A percentile compares a stretch with the other conserved stretches of the same genome.
phyloP scores from a whole-genome alignment of 1,139 yeast species.

The Suhomyces kunorum region DNA sequence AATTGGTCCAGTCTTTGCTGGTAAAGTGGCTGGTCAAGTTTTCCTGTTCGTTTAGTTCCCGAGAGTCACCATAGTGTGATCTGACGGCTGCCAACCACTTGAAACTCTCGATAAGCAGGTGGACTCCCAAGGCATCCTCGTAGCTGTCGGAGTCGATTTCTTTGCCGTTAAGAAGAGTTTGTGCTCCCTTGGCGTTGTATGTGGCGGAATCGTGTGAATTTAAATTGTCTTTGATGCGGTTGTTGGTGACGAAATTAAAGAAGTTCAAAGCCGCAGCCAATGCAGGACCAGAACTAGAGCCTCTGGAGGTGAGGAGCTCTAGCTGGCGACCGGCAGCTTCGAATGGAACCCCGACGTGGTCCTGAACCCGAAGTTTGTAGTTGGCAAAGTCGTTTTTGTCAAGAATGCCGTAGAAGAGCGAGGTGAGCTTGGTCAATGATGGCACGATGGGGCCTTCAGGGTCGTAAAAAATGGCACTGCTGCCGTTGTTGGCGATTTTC shows the following conservation, averaged over 20 bases:
- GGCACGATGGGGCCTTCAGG: conserved; percentile 74
- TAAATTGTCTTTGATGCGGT: neutral
- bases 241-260: conserved; percentile 23
- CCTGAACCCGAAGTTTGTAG: conserved; percentile 57
- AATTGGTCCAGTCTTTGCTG: conserved; percentile 54
- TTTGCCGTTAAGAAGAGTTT: neutral
- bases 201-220: too few relatives aligned
- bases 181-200: too few relatives aligned
- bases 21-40: conserved; percentile 34
- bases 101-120: conserved; percentile 79
- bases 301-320: conserved; percentile 67
- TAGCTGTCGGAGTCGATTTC: conserved; percentile 1
- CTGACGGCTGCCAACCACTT: conserved; percentile 91
- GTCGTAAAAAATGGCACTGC: conserved; percentile 77
- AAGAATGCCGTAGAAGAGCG: conserved; percentile 61
- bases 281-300: conserved; percentile 85
- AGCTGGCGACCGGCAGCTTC: conserved; percentile 40
- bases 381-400: conserved; percentile 60
- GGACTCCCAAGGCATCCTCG: conserved; percentile 53
- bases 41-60: conserved; percentile 16
- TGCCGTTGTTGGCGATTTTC: conserved; percentile 71
- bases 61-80: conserved; percentile 73
- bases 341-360: conserved; percentile 51
- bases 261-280: conserved; percentile 73
- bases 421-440: conserved; percentile 48